Evolutionary conservation across 352 stramenopile genomes (phyloP), one percentile per base, ranked within the genome.

Genomic region (Pythium coloratum): DNA sequence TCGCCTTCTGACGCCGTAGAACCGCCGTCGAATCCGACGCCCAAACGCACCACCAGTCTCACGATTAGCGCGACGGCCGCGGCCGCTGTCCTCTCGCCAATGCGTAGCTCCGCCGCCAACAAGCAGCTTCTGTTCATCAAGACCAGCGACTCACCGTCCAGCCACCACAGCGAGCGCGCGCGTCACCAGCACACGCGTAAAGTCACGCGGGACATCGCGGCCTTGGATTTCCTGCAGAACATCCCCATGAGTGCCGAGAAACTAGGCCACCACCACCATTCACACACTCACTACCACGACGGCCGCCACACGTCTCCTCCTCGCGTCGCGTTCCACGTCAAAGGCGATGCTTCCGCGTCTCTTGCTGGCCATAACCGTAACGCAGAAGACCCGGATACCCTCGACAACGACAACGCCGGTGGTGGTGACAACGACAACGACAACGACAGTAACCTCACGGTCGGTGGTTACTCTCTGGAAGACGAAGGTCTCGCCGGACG

Each of bases 201-300:
- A 33, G 84, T 91, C 30, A 94, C 86, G 67, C 84, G 88, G 50
- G 88, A 96, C 73, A 96, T 96, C 47, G 86, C 86, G 18, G 89
- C 89, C 28, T 70, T 97, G 26, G 89, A 96, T 60, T 97, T 97
- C 65, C 73, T 97, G 16, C 85, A 92, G 55, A 94, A 84, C 68
- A 95, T 97, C 56, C 82, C 89, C 46, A 96, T 97, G 88, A 75
- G 73, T 6, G 85, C 79, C 26, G 89, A 96, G 70, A 36, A 51
- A 18, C 51, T 46, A 16, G 3, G 14, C 40, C 42, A 71, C 28
- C 18, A 71, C 28, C 18, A 36, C 53, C 34, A 42, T 2, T 16
- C 36, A 3, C 55, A 61, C 32, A 18, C 20, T 28, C 32, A 68
- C 54, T 26, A 59, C 44, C 20, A 72, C 47, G 54, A 61, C n/a